Evolutionary conservation across 2,329 filamentous ascomycete species (phyloP).

Genomic region (Penicillium palitans): DNA sequence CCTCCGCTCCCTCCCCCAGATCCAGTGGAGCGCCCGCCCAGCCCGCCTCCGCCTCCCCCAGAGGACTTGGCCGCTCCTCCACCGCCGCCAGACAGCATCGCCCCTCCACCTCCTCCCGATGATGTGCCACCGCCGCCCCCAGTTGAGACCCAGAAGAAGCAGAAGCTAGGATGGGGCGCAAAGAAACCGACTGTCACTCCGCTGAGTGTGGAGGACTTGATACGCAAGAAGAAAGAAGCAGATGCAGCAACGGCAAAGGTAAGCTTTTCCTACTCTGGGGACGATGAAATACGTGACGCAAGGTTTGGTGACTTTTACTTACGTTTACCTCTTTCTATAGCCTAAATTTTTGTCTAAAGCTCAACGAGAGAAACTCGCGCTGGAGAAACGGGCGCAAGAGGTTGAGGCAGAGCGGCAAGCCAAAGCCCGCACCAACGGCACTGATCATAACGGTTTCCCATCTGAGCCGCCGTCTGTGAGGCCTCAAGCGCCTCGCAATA

Average conservation of each 20-base stretch:
- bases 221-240: constrained; percentile 81
- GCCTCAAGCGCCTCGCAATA: constrained; percentile 26
- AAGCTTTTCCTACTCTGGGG: constrained; percentile 30
- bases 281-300: not conserved
- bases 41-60: constrained; percentile 45
- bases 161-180: constrained; percentile 56
- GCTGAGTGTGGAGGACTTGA: constrained; percentile 80
- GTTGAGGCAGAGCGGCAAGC: constrained; percentile 60
- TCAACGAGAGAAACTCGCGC: constrained; percentile 74
- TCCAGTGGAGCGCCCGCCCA: constrained; percentile 38
- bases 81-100: constrained; percentile 39
- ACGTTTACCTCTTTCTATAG: constrained; percentile 38
- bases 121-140: constrained; percentile 48
- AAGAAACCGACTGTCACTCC: constrained; percentile 50
- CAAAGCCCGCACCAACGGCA: constrained; percentile 40
- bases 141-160: constrained; percentile 46
- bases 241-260: constrained; percentile 80
- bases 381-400: constrained; percentile 75
- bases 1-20: constrained; percentile 41
- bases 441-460: constrained; percentile 25
- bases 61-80: constrained; percentile 43
- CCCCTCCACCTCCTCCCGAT: constrained; percentile 46
- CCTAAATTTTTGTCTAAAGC: constrained; percentile 85
- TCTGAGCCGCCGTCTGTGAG: constrained; percentile 15
- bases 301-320: constrained; percentile 16